Evolutionary conservation across 345 rosid genomes (phyloP).

Genomic region (Brassica juncea): DNA sequence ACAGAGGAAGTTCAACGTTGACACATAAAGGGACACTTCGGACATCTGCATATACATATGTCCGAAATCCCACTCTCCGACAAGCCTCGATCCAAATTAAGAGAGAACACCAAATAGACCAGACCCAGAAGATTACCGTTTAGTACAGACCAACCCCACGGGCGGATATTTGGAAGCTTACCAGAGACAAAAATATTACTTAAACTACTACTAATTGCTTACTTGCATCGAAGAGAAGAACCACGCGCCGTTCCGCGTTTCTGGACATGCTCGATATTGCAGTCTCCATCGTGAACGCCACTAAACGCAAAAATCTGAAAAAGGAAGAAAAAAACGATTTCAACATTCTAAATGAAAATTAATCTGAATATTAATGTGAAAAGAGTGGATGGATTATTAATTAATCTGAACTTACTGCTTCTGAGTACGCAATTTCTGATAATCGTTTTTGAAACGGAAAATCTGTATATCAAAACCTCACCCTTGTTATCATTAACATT

Average conservation of each 20-base stretch:
- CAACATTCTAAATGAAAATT: neutral
- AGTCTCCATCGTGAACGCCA: constrained; percentile 89
- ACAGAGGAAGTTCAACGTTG: constrained; percentile 11
- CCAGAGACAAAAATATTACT: neutral
- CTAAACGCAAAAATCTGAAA: constrained; percentile 74
- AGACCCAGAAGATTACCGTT: neutral
- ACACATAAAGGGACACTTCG: constrained; percentile 19
- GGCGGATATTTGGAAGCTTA: neutral
- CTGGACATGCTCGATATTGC: constrained; percentile 79
- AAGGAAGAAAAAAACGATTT: neutral
- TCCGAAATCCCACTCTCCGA: constrained; percentile 16
- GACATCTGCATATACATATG: constrained; percentile 24
- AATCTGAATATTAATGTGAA: neutral
- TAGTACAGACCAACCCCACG: neutral
- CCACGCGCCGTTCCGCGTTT: constrained; percentile 64
- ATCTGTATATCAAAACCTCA: constrained; percentile 46
- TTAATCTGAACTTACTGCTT: constrained; percentile 57
- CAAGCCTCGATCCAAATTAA: constrained; percentile 1
- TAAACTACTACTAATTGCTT: neutral
- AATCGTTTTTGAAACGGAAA: constrained; percentile 85
- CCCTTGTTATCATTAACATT: neutral
- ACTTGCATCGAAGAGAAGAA: constrained; percentile 92
- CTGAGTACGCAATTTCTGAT: constrained; percentile 76
- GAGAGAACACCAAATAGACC: neutral
- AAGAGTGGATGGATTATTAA: neutral